Percentiles rank a stretch among this genome's conserved stretches.
These are phyloP conservation scores for Dactylellina cionopaga DNA, from an alignment of 2,329 filamentous ascomycete genomes.

Conservation along the genomic window DNA sequence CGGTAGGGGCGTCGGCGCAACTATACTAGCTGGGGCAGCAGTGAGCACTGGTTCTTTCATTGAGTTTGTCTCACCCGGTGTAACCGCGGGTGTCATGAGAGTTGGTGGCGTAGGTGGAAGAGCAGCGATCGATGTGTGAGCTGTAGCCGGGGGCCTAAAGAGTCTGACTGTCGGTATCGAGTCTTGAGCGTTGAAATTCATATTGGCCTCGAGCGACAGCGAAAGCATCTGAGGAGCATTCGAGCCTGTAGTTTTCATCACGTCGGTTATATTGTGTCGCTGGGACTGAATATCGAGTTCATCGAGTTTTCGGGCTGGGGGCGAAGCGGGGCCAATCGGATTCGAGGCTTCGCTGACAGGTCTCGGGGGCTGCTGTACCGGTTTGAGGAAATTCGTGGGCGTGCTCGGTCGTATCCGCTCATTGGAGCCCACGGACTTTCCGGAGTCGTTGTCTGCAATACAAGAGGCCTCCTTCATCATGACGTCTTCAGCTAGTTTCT, in stretches of 20 bases:
- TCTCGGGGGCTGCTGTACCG: not conserved
- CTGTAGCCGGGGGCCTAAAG: slow-evolving; percentile 7
- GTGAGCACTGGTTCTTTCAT: slow-evolving; percentile 7
- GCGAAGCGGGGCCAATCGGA: not conserved
- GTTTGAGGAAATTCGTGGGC: slow-evolving; percentile 29
- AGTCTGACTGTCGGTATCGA: not conserved
- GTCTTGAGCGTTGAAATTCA: not conserved
- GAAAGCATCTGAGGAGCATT: not conserved
- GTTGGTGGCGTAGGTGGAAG: slow-evolving; percentile 24
- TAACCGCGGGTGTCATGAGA: slow-evolving; percentile 15
- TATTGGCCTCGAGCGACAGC: not conserved
- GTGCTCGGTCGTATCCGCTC: slow-evolving; percentile 47
- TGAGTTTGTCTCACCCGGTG: slow-evolving; percentile 18
- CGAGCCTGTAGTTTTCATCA: not conserved
- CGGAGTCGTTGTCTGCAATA: slow-evolving; percentile 30
- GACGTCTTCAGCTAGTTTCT: slow-evolving; percentile 51
- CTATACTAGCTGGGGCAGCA: not conserved
- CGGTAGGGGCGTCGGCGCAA: slow-evolving; percentile 6
- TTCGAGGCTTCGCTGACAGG: not conserved
- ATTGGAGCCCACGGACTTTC: slow-evolving; percentile 44
- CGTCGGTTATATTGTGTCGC: not conserved
- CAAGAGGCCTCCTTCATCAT: slow-evolving; percentile 51
- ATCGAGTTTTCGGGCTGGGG: slow-evolving; percentile 11
- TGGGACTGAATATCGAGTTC: slow-evolving; percentile 5
- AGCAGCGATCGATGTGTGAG: slow-evolving; percentile 7